Evolutionary conservation across 1,139 yeast species (phyloP).

Genomic region (Scheffersomyces segobiensis): DNA sequence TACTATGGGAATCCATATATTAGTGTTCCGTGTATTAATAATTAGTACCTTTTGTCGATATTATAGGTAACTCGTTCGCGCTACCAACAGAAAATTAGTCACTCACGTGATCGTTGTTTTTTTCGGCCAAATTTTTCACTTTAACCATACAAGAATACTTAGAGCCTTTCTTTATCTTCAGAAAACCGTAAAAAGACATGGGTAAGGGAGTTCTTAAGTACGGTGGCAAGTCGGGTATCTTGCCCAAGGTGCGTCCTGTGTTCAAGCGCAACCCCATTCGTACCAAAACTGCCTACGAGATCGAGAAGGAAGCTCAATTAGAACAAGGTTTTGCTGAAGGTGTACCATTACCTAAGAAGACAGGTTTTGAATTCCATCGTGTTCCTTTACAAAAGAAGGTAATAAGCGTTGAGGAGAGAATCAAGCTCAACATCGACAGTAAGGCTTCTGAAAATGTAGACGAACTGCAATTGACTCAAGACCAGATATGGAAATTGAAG

Average conservation of each 20-base stretch:
- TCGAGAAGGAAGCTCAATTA: constrained; percentile 42
- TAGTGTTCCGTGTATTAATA: no score
- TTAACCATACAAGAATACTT: background rate
- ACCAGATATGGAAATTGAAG: constrained; percentile 55
- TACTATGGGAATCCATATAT: no score
- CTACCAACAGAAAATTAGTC: background rate
- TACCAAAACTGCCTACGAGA: constrained; percentile 42
- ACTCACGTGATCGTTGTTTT: background rate
- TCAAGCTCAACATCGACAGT: constrained; percentile 51
- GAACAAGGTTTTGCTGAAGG: constrained; percentile 75
- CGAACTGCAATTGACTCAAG: constrained; percentile 37
- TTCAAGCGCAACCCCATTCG: constrained; percentile 63
- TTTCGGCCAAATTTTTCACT: background rate
- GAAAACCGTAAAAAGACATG: constrained; percentile 32
- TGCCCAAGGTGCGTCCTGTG: constrained; percentile 75
- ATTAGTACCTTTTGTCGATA: no score
- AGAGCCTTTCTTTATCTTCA: constrained; percentile 7
- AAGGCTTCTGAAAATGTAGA: constrained; percentile 36
- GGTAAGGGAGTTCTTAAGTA: constrained; percentile 52
- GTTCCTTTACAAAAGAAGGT: constrained; percentile 52
- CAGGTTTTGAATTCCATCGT: constrained; percentile 41
- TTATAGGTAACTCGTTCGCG: background rate
- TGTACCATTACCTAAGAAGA: constrained; percentile 68
- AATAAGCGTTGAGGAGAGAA: constrained; percentile 58
- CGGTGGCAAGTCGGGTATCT: constrained; percentile 78